A percentile compares a stretch with the other conserved stretches of the same genome.
These are phyloP conservation scores for Echria macrotheca DNA, from an alignment of 495 filamentous ascomycete species.

Conservation along the genomic window DNA sequence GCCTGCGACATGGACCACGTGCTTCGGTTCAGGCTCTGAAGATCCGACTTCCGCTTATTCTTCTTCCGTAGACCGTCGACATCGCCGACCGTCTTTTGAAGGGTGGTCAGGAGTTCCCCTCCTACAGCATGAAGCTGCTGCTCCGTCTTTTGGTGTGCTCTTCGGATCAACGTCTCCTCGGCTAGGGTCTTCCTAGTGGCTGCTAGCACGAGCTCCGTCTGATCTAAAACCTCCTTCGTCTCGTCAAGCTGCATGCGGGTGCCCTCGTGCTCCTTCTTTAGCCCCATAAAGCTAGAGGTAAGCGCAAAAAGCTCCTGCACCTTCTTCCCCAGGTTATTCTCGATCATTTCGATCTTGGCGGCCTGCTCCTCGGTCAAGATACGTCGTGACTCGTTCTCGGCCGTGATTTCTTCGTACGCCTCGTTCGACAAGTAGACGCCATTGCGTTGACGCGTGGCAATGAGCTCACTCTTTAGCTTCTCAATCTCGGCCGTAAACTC, in stretches of 20 bases:
- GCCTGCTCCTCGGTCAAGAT: constrained; percentile 89
- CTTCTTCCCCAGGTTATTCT: constrained; percentile 81
- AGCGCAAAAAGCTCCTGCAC: constrained; percentile 82
- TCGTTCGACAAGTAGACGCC: constrained; percentile 89
- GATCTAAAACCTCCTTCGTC: constrained; percentile 72
- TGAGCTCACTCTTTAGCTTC: constrained; percentile 85
- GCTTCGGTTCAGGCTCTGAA: constrained; percentile 72
- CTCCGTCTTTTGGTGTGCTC: constrained; percentile 84
- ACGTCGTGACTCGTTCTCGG: constrained; percentile 84
- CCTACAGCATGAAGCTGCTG: constrained; percentile 65
- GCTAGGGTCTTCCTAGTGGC: constrained; percentile 68
- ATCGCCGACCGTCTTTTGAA: constrained; percentile 71
- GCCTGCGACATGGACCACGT: constrained; percentile 72
- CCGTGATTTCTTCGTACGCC: constrained; percentile 77
- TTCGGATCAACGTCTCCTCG: constrained; percentile 73
- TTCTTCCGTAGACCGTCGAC: constrained; percentile 77
- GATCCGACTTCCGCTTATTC: constrained; percentile 70
- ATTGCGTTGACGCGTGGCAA: constrained; percentile 87
- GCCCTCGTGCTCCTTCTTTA: constrained; percentile 81
- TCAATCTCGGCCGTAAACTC: constrained; percentile 95
- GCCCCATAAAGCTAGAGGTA: constrained; percentile 73
- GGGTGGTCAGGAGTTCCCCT: constrained; percentile 64
- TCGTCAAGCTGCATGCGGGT: constrained; percentile 65
- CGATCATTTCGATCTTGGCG: constrained; percentile 88
- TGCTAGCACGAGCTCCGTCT: constrained; percentile 77